Evolutionary conservation across 2,329 filamentous ascomycete genomes (phyloP), one percentile per base, ranked within the genome.

Genomic region (Arthrobotrys megalospora): DNA sequence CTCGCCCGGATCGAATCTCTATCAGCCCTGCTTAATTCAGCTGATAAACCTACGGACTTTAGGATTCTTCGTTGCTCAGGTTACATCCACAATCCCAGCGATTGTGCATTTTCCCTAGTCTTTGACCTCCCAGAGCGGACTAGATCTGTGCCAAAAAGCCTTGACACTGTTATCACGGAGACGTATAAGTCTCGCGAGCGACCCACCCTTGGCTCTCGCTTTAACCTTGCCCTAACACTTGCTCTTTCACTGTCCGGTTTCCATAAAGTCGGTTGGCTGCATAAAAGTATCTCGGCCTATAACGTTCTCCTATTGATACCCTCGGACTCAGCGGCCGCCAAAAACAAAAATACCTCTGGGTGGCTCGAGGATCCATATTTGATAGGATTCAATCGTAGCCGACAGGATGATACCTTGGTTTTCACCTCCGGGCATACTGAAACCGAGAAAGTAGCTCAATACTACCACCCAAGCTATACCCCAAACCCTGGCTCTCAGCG

Each of bases 261-360:
- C 12, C 71, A 76, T 28, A 76, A 76, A 63, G 71, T 68, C 6
- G 71, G 71, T 19, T 76, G 71, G 71, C 36, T 76, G 14, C 71
- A 76, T 19, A 76, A 76, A 47, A 68, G 64, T 12, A 67, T 76
- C 6, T 68, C 71, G 2, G 38, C 63, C 4, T 64, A 62, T 19
- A 76, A 76, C n/a, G 52, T 76, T 19, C 43, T 76, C 7, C 28
- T 76, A 3, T 67, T 76, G 21, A 55, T 67, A n/a, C 43, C 55
- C 14, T 24, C 12, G 5, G 5, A 5, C 21, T 38, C 47, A 6
- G 12, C 16, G 19, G 24, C 34, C 10, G 19, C 11, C 19, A 34
- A 32, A n/a, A 43, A 14, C 11, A 50, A 36, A 1, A 68, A 36
- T 14, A 53, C 63, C 4, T 34, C 71, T 11, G 16, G n/a, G 8